Percentiles rank a stretch among this genome's conserved stretches.
Conservation (phyloP, 495 filamentous ascomycete genomes). For the Podospora didyma region DNA sequence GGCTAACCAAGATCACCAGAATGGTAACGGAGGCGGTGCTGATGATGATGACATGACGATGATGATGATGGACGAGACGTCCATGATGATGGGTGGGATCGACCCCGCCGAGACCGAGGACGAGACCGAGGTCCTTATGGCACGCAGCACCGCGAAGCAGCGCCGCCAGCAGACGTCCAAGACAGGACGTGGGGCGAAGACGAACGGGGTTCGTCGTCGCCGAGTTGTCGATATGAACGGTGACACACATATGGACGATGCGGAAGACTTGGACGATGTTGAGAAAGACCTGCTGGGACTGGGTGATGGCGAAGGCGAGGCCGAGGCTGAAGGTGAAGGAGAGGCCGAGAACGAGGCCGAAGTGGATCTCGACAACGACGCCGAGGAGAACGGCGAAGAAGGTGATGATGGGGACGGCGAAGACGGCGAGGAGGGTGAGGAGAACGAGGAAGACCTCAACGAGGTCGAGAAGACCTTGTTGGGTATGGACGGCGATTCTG, state of each 20-base stretch:
- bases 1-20: constrained; percentile 21
- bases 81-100: constrained; percentile 17
- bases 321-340: constrained; percentile 21
- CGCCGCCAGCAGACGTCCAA: constrained; percentile 3
- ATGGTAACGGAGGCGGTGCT: constrained; percentile 28
- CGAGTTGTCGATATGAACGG: neutral
- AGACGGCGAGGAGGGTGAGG: constrained; percentile 42
- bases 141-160: neutral
- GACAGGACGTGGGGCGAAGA: constrained; percentile 6
- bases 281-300: constrained; percentile 48
- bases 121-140: constrained; percentile 22
- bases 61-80: constrained; percentile 4
- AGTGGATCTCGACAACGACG: constrained; percentile 36
- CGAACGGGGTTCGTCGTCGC: constrained; percentile 10
- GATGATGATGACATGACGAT: constrained; percentile 30
- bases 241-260: constrained; percentile 40
- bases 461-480: constrained; percentile 49
- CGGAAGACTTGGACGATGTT: constrained; percentile 48
- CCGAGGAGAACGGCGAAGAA: constrained; percentile 25
- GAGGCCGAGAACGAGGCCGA: constrained; percentile 25
- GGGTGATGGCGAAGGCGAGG: constrained; percentile 36
- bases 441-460: constrained; percentile 45
- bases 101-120: constrained; percentile 34
- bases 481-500: constrained; percentile 41
- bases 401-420: constrained; percentile 19